Percentiles rank a stretch among this genome's conserved stretches.
Evolutionary conservation across 1,139 yeast genomes (phyloP).

Genomic region (Nadsonia commutata): DNA sequence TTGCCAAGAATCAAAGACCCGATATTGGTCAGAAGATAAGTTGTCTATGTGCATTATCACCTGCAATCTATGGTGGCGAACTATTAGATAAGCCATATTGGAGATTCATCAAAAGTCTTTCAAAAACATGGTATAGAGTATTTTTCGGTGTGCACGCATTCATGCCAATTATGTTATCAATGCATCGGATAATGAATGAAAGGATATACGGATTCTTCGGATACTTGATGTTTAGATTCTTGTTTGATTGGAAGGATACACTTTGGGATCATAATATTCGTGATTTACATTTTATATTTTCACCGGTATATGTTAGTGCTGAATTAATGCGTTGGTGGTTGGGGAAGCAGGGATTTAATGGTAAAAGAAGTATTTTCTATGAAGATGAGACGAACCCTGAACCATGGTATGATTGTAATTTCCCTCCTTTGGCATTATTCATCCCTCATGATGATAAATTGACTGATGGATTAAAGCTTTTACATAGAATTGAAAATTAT

Average conservation of each 20-base stretch:
- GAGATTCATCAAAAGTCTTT: not conserved
- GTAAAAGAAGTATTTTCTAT: conserved; percentile 3
- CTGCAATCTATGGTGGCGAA: conserved; percentile 80
- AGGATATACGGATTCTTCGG: conserved; percentile 46
- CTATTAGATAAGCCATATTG: conserved; percentile 40
- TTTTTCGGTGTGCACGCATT: conserved; percentile 35
- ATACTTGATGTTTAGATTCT: conserved; percentile 65
- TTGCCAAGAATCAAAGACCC: conserved; percentile 34
- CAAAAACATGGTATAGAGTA: conserved; percentile 12
- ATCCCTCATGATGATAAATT: conserved; percentile 49
- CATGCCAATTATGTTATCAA: conserved; percentile 24
- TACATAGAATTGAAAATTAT: conserved; percentile 32
- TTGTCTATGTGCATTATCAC: conserved; percentile 65
- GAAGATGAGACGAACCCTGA: not conserved
- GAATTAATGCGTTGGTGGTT: conserved; percentile 89
- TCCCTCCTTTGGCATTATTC: conserved; percentile 45
- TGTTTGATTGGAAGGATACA: conserved; percentile 74
- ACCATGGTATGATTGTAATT: conserved; percentile 37
- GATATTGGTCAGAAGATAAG: conserved; percentile 36
- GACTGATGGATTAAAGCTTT: conserved; percentile 49
- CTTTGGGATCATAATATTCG: conserved; percentile 62
- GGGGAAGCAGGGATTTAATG: conserved; percentile 37
- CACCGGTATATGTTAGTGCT: conserved; percentile 73
- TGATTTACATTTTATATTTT: conserved; percentile 62
- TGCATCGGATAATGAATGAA: conserved; percentile 28